phyloP scores from a whole-genome alignment of 257 asterid genomes.

The Solanum rostratum region DNA sequence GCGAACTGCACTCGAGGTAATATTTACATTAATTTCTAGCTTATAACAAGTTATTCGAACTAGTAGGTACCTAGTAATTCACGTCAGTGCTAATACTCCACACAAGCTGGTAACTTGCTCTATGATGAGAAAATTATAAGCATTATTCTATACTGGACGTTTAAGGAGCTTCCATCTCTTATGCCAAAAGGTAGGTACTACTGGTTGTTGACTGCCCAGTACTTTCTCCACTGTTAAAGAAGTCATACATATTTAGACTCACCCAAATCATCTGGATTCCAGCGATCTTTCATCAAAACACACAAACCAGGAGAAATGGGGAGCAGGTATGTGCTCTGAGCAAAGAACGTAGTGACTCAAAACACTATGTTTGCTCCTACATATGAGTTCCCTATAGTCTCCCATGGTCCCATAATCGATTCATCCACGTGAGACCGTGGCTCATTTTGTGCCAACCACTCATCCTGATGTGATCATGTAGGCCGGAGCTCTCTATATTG shows the following conservation, averaged over 20 bases:
- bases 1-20: no score
- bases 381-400: slow-evolving; percentile 72
- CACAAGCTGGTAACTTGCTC: background rate
- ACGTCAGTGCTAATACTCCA: background rate
- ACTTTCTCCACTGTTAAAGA: slow-evolving; percentile 40
- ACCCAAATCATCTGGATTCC: slow-evolving; percentile 51
- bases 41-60: background rate
- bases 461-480: slow-evolving; percentile 80
- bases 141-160: background rate
- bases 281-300: slow-evolving; percentile 66
- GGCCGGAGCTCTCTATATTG: slow-evolving; percentile 65
- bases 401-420: slow-evolving; percentile 67
- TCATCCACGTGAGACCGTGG: slow-evolving; percentile 65
- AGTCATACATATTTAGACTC: slow-evolving; percentile 75
- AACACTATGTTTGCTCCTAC: slow-evolving; percentile 53
- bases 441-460: slow-evolving; percentile 88
- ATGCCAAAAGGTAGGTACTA: slow-evolving; percentile 66
- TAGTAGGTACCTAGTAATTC: background rate
- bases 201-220: slow-evolving; percentile 29
- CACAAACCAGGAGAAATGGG: slow-evolving; percentile 47
- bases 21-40: no score
- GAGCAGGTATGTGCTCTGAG: slow-evolving; percentile 55
- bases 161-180: slow-evolving; percentile 44
- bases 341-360: slow-evolving; percentile 46
- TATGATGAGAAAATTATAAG: background rate